Evolutionary conservation across 345 rosid species (phyloP).

Genomic region (Linum usitatissimum): DNA sequence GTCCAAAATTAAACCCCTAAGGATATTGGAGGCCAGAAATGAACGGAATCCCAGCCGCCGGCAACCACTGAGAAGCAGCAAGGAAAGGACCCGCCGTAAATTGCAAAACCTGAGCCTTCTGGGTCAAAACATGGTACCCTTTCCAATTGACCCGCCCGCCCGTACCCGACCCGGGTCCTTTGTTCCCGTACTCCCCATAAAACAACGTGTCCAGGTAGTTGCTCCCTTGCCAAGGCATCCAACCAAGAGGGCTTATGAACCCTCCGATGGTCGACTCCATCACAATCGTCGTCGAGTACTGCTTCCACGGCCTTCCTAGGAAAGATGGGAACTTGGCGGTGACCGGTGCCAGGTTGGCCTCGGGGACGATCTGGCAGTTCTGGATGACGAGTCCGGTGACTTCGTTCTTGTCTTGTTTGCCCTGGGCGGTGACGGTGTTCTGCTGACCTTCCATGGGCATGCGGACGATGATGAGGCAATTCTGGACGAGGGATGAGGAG

Average conservation of each 20-base stretch:
- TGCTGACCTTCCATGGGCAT: conserved; percentile 9
- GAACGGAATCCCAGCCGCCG: neutral
- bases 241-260: conserved; percentile 12
- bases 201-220: conserved; percentile 2
- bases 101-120: neutral
- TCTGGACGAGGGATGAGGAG: conserved; percentile 11
- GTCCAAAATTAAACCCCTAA: neutral
- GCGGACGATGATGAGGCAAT: conserved; percentile 7
- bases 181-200: conserved; percentile 10
- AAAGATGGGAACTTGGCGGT: conserved; percentile 7
- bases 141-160: conserved; percentile 7
- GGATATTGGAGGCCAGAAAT: neutral
- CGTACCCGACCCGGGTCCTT: conserved; percentile 9
- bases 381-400: conserved; percentile 15
- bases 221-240: conserved; percentile 9
- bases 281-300: conserved; percentile 9
- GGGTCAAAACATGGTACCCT: neutral
- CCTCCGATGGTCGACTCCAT: conserved; percentile 13
- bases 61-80: neutral
- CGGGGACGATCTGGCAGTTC: conserved; percentile 10
- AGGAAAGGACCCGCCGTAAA: neutral
- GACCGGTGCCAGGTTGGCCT: neutral
- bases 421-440: conserved; percentile 12
- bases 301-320: conserved; percentile 12
- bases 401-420: conserved; percentile 8